Percentiles rank a stretch among this genome's conserved stretches.
These are phyloP conservation scores for Melaleuca alternifolia DNA, from an alignment of 345 rosid genomes.

Conservation along the genomic window DNA sequence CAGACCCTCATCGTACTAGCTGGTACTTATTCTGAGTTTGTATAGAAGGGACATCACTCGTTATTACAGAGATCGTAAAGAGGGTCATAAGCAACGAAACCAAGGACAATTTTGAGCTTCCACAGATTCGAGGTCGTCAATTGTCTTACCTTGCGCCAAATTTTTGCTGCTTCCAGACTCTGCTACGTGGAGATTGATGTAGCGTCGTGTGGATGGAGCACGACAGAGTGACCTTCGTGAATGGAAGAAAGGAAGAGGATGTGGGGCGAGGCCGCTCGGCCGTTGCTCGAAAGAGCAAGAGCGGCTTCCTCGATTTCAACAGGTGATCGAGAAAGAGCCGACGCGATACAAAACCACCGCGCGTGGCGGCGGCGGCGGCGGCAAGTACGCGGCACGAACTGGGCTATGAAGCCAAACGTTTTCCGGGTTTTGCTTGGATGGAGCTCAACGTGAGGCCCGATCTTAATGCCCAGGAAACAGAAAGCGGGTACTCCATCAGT, in stretches of 20 bases:
- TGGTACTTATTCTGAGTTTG: slow-evolving; percentile 15
- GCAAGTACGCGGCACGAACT: neutral
- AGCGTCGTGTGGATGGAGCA: neutral
- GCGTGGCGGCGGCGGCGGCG: neutral
- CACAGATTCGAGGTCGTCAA: neutral
- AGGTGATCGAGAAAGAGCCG: neutral
- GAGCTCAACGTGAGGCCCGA: neutral
- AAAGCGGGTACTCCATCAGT: neutral
- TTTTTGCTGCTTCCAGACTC: neutral
- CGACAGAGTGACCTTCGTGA: neutral
- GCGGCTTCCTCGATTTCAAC: neutral
- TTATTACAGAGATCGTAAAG: neutral
- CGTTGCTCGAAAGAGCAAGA: neutral
- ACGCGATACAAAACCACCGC: neutral
- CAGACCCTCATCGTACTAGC: slow-evolving; percentile 35
- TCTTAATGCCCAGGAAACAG: neutral
- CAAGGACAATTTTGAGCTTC: neutral
- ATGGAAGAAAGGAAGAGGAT: neutral
- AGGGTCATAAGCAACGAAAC: neutral
- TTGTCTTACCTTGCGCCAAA: neutral
- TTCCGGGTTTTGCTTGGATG: neutral
- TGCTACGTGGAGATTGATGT: neutral
- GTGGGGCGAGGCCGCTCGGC: neutral
- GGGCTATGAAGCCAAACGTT: neutral
- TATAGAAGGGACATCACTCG: slow-evolving; percentile 23